A percentile compares a stretch with the other conserved stretches of the same genome.
phyloP scores from a whole-genome alignment of 306 rosid species.

The Ziziphus jujuba region DNA sequence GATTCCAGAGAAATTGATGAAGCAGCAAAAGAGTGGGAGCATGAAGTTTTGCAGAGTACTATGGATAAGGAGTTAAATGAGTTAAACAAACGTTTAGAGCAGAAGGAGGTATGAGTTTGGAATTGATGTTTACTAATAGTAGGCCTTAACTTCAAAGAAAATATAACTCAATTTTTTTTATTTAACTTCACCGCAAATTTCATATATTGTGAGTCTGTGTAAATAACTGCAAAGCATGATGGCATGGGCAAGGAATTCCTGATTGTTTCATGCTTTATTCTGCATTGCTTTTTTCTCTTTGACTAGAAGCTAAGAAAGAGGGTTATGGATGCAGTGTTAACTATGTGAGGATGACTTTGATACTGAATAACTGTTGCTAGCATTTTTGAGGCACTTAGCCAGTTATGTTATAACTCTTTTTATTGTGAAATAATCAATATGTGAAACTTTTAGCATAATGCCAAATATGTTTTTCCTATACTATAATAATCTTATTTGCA shows the following conservation, averaged over 20 bases:
- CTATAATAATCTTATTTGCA: too few relatives aligned
- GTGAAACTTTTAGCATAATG: too few relatives aligned
- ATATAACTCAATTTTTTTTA: too few relatives aligned
- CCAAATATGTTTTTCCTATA: too few relatives aligned
- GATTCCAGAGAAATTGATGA: constrained; percentile 54
- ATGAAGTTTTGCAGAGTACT: constrained; percentile 58
- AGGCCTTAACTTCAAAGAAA: not conserved
- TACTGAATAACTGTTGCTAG: not conserved
- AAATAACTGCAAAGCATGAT: not conserved
- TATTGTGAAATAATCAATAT: too few relatives aligned
- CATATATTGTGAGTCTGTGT: not conserved
- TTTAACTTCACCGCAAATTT: too few relatives aligned
- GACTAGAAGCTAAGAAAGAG: not conserved
- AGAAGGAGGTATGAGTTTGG: constrained; percentile 64
- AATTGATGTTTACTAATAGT: not conserved
- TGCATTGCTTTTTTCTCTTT: constrained; percentile 2
- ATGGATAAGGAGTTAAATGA: constrained; percentile 76
- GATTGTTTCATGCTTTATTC: not conserved
- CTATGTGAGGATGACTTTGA: not conserved
- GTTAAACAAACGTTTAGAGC: constrained; percentile 72
- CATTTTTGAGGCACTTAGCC: not conserved
- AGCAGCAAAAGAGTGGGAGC: constrained; percentile 66
- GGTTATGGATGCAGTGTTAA: not conserved
- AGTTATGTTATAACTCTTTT: not conserved
- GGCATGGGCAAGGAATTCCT: not conserved